Percentiles rank a stretch among this genome's conserved stretches.
These are phyloP conservation scores for Mucor sp. DNA, from an alignment of 371 early-diverging fungal species.

Conservation along the genomic window DNA sequence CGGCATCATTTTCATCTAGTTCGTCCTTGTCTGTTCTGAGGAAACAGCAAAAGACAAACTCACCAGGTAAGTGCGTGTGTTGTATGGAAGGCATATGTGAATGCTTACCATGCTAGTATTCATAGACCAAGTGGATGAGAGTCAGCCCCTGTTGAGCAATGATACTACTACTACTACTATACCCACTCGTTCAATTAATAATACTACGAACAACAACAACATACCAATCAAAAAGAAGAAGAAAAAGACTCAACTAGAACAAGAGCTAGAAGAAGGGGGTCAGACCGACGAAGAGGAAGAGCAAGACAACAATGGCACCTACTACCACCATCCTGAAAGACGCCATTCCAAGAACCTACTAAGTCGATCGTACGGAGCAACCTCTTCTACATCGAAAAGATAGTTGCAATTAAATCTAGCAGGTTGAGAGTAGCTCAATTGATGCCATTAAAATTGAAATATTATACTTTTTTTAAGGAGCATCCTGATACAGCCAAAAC, in stretches of 20 bases:
- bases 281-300: slow-evolving; percentile 41
- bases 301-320: slow-evolving; percentile 34
- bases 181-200: slow-evolving; percentile 15
- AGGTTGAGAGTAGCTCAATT: slow-evolving; percentile 4
- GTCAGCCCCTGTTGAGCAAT: slow-evolving; percentile 11
- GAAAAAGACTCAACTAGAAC: neutral
- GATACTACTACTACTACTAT: neutral
- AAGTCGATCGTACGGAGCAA: slow-evolving; percentile 27
- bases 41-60: neutral
- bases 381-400: neutral
- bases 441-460: slow-evolving; percentile 13
- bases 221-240: slow-evolving; percentile 17
- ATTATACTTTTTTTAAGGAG: neutral
- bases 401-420: neutral
- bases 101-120: neutral
- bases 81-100: neutral
- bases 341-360: slow-evolving; percentile 32
- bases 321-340: slow-evolving; percentile 64
- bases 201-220: slow-evolving; percentile 2
- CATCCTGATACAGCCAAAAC: neutral
- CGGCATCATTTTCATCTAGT: neutral
- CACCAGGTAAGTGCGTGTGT: slow-evolving; percentile 7
- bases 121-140: slow-evolving; percentile 4
- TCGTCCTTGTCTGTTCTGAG: neutral
- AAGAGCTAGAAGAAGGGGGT: slow-evolving; percentile 26